Percentiles rank a stretch among this genome's conserved stretches.
Conservation (phyloP, 2,329 filamentous ascomycete genomes). For the Catunica adiposa region DNA sequence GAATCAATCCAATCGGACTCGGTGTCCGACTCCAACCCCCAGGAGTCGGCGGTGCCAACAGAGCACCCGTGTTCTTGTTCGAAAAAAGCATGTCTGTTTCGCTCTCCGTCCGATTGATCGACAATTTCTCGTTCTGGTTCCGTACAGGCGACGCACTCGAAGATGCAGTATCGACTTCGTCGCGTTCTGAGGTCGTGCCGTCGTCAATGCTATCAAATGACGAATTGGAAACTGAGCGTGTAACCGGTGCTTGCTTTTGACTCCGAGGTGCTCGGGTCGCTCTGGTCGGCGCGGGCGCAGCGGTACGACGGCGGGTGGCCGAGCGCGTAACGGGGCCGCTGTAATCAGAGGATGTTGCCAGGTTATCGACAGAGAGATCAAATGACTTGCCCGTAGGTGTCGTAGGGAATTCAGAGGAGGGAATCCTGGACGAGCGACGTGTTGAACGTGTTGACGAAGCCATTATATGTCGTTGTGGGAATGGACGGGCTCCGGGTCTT, state of each 20-base stretch:
- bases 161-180: conserved; percentile 10
- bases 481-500: neutral
- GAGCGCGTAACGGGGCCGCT: conserved; percentile 64
- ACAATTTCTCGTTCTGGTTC: neutral
- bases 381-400: conserved; percentile 10
- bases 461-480: conserved; percentile 6
- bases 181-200: neutral
- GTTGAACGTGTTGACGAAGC: conserved; percentile 8
- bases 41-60: conserved; percentile 51
- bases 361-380: neutral
- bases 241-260: neutral
- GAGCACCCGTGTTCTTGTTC: conserved; percentile 36
- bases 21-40: conserved; percentile 67
- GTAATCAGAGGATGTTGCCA: conserved; percentile 30
- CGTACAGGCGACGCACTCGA: conserved; percentile 8
- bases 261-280: neutral
- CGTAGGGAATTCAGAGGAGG: neutral
- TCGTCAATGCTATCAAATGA: conserved; percentile 11
- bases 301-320: conserved; percentile 31
- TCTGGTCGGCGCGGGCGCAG: conserved; percentile 4
- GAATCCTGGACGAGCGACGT: conserved; percentile 8
- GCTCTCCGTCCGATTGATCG: neutral
- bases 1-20: conserved; percentile 82
- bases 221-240: conserved; percentile 6
- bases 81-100: conserved; percentile 1